phyloP scores from a whole-genome alignment of 352 stramenopile genomes.

The Phytophthora litchii region DNA sequence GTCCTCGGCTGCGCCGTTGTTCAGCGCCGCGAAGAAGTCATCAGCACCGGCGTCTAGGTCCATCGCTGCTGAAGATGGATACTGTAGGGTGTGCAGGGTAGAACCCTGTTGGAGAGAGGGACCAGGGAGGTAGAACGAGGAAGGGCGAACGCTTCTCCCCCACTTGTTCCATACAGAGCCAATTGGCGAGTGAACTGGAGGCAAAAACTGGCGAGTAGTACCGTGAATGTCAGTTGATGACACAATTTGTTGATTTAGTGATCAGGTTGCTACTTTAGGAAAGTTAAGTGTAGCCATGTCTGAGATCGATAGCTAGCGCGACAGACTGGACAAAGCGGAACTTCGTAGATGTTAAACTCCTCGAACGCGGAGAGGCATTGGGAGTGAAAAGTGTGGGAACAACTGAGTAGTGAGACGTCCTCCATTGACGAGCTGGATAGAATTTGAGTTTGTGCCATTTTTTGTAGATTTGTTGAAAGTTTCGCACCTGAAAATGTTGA shows the following conservation, averaged over 20 bases:
- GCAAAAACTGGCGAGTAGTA: constrained; percentile 9
- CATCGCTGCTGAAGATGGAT: constrained; percentile 37
- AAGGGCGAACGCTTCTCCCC: constrained; percentile 1
- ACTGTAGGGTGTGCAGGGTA: constrained; percentile 1
- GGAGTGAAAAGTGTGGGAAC: constrained; percentile 78
- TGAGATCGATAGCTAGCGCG: constrained; percentile 44
- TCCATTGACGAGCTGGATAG: constrained; percentile 34
- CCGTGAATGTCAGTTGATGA: constrained; percentile 15
- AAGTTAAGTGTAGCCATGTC: constrained; percentile 22
- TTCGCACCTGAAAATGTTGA: constrained; percentile 68
- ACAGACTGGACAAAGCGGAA: constrained; percentile 79
- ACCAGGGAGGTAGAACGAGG: constrained; percentile 5
- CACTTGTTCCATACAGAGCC: constrained; percentile 26
- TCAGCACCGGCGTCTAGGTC: constrained; percentile 77
- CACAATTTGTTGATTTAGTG: neutral
- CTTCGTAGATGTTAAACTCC: constrained; percentile 88
- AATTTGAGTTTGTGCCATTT: neutral
- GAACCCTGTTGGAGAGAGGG: constrained; percentile 10
- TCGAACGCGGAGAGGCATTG: constrained; percentile 82
- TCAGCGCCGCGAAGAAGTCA: constrained; percentile 84
- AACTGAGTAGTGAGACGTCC: constrained; percentile 71
- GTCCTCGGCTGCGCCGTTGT: constrained; percentile 64
- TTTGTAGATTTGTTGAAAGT: neutral
- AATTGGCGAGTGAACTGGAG: constrained; percentile 28
- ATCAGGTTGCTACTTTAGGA: constrained; percentile 1